These are phyloP conservation scores for Hypholoma fasciculare DNA, from an alignment of 768 basidiomycete species.

Conservation along the genomic window DNA sequence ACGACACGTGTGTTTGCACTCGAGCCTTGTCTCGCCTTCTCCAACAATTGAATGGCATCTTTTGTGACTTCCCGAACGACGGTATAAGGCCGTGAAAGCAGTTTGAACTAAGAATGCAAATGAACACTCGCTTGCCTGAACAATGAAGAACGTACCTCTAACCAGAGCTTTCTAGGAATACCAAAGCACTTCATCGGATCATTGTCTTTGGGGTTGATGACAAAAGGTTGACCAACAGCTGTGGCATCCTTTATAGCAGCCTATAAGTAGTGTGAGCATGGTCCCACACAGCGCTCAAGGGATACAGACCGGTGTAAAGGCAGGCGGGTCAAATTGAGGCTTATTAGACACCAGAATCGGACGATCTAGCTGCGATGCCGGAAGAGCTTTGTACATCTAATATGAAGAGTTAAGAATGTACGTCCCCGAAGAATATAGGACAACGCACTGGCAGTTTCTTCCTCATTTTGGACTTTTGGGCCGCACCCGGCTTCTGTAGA, in stretches of 20 bases:
- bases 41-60: conserved; percentile 50
- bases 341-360: conserved; percentile 3
- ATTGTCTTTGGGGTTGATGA: conserved; percentile 43
- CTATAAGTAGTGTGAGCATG: conserved; percentile 4
- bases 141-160: conserved; percentile 57
- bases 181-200: conserved; percentile 67
- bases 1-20: conserved; percentile 59
- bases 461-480: conserved; percentile 7
- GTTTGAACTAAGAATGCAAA: background rate
- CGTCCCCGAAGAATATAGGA: background rate
- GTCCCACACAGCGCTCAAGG: background rate
- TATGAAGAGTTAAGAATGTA: background rate
- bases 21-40: conserved; percentile 44
- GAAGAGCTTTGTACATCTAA: conserved; percentile 11
- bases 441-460: conserved; percentile 11
- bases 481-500: conserved; percentile 8
- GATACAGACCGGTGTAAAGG: conserved; percentile 12
- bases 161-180: conserved; percentile 63
- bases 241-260: conserved; percentile 24
- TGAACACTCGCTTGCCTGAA: background rate
- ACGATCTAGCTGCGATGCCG: conserved; percentile 2
- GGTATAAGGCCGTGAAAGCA: conserved; percentile 70
- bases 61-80: conserved; percentile 73
- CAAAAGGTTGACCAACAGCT: conserved; percentile 45
- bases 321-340: conserved; percentile 5